A percentile compares a stretch with the other conserved stretches of the same genome.
phyloP scores from a whole-genome alignment of 2,329 filamentous ascomycete genomes.

The Colletotrichum sp. region DNA sequence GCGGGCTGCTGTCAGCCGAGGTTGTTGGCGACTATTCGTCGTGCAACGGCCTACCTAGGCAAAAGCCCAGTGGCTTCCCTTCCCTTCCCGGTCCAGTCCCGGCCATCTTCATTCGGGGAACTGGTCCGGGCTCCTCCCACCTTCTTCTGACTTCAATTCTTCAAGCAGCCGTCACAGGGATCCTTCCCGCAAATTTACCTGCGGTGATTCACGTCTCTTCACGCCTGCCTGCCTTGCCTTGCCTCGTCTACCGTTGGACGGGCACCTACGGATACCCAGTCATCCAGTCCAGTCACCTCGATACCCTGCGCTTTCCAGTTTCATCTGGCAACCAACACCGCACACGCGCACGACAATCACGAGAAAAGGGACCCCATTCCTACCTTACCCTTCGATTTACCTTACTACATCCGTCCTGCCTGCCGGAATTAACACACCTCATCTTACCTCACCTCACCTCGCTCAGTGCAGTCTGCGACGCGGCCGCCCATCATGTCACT shows the following conservation, averaged over 20 bases:
- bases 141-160: conserved; percentile 21
- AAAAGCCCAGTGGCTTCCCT: neutral
- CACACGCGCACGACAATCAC: neutral
- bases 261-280: neutral
- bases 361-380: neutral
- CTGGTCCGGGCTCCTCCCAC: conserved; percentile 10
- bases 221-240: neutral
- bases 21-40: neutral
- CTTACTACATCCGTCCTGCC: neutral
- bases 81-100: neutral
- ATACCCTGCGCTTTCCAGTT: neutral
- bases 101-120: conserved; percentile 4
- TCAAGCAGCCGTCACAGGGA: conserved; percentile 10
- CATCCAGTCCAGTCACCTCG: neutral
- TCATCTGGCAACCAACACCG: neutral
- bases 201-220: neutral
- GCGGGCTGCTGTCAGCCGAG: neutral
- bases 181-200: neutral
- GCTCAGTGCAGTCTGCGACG: neutral
- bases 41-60: neutral
- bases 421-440: neutral
- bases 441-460: neutral
- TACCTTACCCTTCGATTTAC: neutral
- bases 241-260: neutral
- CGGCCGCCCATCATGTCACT: conserved; percentile 57